Base-by-base conservation (phyloP, 1,284 basidiomycete genomes). In the Naganishia albida region DNA sequence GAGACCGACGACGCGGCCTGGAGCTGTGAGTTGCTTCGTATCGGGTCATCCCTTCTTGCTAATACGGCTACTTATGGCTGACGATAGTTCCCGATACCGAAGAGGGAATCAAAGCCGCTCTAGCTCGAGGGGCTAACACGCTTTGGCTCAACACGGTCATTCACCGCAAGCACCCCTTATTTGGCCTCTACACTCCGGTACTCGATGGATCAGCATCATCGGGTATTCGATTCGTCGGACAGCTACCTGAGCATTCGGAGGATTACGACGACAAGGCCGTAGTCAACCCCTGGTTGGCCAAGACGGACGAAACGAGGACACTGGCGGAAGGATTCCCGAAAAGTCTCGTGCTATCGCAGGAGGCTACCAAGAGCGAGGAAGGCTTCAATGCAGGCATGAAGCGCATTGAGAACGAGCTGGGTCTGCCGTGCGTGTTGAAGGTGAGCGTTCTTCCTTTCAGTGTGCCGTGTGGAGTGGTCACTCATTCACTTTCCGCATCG, bases 211-310 rank as follows among this genome's bases (percentile, higher is more conserved):
- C 46, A 8, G 34, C 7, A n/a, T 46, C 4, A 60, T 40, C 23
- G 53, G 56, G 7, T 26, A 65, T 72, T 12, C 54, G 68, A n/a
- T 67, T 72, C 53, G 65, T 74, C 3, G 74, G 72, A 0, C 72
- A 72, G 53, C 68, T 68, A 23, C 71, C 70, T 0, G 26, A 65
- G 4, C 63, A 69, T 40, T 68, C 67, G 7, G 73, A 75, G 54
- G 68, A 68, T 42, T 73, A 54, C 38, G 74, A 75, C 39, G 74
- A 74, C 57, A 75, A 75, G 51, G 72, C 69, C 18, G 72, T 65
- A 59, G 63, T 63, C n/a, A 75, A 75, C 52, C 42, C 54, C 8
- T 74, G 72, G 73, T 55, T 75, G 44, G 59, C 59, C 16, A 69
- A 70, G n/a, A 25, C 55, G 3, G 57, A 60, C n/a, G 57, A 60